Base-by-base conservation (phyloP, 331 rosid genomes). In the Malus hybrid region DNA sequence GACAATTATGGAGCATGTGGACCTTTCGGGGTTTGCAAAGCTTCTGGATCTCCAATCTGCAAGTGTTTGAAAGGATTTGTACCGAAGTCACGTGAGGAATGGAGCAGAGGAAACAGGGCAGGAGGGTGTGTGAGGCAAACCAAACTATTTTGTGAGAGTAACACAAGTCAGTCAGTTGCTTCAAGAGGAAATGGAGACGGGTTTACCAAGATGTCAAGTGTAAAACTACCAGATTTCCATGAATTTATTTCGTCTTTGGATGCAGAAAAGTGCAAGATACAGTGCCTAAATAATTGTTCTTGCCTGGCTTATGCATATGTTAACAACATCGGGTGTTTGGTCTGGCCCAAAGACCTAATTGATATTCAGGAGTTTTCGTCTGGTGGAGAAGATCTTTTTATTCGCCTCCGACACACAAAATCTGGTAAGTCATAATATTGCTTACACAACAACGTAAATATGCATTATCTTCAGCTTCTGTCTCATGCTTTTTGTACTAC, bases 21-120 rank as follows among this genome's bases (percentile, higher is more conserved):
- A 3, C 82, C 87, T 0, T 86, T 82, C 19, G 90, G 95, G 0
- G 14, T 90, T 0, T 92, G 96, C 88, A 3, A 81, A 84, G 71
- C 76, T 6, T 67, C 48, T 29, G 44, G 61, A 12, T 90, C 90
- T 0, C 97, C 96, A 6, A 89, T 88, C 19, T 92, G 97, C 62
- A 62, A 69, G 46, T 92, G 92, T 24, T 9, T 80, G 65, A 76
- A 3, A 19, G 96, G 93, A 16, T 92, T 92, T 34, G 64, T 16
- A 0, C 96, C 96, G 0, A 85, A 64, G 85, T 73, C 79, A 61
- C 83, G 77, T 66, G 81, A 80, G 39, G 90, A 88, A 0, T 92
- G 97, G 97, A 77, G 54, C 44, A 27, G 86, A 71, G 79, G 97
- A 69, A 93, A 92, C 42, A 90, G 93, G 22, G 83, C 92, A 0